These are phyloP conservation scores for Penicillium coffeae DNA, from an alignment of 495 filamentous ascomycete genomes.

Conservation along the genomic window DNA sequence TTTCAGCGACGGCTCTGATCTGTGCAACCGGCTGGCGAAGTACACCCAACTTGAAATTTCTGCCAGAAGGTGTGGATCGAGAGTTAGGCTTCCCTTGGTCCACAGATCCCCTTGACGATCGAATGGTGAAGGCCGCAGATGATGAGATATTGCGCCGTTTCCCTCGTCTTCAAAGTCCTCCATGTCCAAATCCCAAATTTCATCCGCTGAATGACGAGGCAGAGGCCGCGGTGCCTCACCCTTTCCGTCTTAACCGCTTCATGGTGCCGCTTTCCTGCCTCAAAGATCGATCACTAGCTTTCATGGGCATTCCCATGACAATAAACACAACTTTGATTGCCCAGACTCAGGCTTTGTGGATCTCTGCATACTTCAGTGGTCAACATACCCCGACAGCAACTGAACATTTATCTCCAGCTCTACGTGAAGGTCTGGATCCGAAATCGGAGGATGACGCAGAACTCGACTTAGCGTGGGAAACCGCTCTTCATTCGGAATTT, in stretches of 20 bases:
- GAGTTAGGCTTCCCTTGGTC: constrained; percentile 39
- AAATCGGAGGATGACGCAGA: constrained; percentile 19
- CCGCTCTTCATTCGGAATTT: constrained; percentile 62
- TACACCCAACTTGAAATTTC: constrained; percentile 58
- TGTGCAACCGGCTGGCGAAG: constrained; percentile 68
- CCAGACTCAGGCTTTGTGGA: constrained; percentile 70
- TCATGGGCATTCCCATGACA: constrained; percentile 60
- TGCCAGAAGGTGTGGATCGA: constrained; percentile 45
- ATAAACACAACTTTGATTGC: constrained; percentile 61
- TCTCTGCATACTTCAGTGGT: constrained; percentile 58
- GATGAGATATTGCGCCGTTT: constrained; percentile 62
- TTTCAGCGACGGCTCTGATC: constrained; percentile 60
- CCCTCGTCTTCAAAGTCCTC: constrained; percentile 54
- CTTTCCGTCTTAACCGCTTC: constrained; percentile 61
- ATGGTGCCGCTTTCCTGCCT: constrained; percentile 62
- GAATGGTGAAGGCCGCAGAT: constrained; percentile 49
- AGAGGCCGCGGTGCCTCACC: constrained; percentile 31
- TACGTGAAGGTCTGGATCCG: constrained; percentile 12
- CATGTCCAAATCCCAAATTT: constrained; percentile 28
- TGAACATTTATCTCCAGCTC: constrained; percentile 19
- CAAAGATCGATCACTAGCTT: constrained; percentile 58
- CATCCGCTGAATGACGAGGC: constrained; percentile 25
- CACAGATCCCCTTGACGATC: constrained; percentile 21
- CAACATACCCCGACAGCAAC: constrained; percentile 29
- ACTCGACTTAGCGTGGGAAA: constrained; percentile 47